Evolutionary conservation across 345 rosid species (phyloP).

Genomic region (Carallia pectinifolia): DNA sequence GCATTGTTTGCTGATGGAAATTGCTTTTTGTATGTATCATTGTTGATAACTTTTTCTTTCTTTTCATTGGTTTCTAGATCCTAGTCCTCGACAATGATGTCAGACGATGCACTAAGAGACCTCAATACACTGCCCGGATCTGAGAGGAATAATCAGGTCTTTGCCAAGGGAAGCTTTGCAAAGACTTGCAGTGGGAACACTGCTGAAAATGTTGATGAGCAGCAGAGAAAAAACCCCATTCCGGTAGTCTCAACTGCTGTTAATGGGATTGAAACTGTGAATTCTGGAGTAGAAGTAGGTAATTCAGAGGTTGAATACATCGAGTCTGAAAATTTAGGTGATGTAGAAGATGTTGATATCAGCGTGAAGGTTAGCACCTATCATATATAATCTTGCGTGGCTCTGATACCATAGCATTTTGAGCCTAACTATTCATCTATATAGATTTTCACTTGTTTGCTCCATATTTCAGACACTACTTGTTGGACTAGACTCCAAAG

Average conservation of each 20-base stretch:
- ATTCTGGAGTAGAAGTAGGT: slow-evolving; percentile 44
- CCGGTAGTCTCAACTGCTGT: slow-evolving; percentile 35
- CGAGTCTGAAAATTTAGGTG: slow-evolving; percentile 70
- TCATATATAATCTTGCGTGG: not conserved
- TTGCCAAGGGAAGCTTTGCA: slow-evolving; percentile 48
- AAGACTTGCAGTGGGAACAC: slow-evolving; percentile 49
- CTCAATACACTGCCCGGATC: slow-evolving; percentile 52
- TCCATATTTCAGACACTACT: not conserved
- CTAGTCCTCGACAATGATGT: slow-evolving; percentile 41
- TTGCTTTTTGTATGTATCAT: slow-evolving; percentile 2
- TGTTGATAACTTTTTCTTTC: not conserved
- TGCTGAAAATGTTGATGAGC: slow-evolving; percentile 54
- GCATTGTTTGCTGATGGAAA: not conserved
- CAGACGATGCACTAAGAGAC: slow-evolving; percentile 67
- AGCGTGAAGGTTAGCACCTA: slow-evolving; percentile 49
- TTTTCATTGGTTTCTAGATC: slow-evolving; percentile 21
- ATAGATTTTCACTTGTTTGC: not conserved
- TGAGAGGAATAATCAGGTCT: slow-evolving; percentile 55
- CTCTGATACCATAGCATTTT: not conserved
- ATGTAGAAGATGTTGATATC: slow-evolving; percentile 66
- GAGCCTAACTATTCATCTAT: slow-evolving; percentile 9
- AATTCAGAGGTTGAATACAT: slow-evolving; percentile 75
- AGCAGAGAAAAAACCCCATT: slow-evolving; percentile 29
- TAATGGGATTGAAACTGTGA: slow-evolving; percentile 45
- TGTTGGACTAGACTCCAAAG: not conserved